These are phyloP conservation scores for Oryza brachyantha DNA, from an alignment of 176 grass and related monocot genomes.

Conservation along the genomic window DNA sequence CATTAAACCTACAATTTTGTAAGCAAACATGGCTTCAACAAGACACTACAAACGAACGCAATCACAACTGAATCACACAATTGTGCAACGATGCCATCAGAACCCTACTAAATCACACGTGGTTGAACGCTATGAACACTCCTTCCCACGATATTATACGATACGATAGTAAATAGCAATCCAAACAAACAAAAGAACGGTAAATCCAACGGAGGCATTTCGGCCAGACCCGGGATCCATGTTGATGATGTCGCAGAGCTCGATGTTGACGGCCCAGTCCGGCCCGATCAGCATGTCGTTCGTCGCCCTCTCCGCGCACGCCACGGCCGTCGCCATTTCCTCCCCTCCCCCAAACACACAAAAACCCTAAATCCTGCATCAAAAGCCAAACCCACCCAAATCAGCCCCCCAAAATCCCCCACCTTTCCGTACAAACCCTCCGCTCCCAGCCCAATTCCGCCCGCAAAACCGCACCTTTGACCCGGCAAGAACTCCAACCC, in stretches of 20 bases:
- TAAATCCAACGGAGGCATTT: slow-evolving; percentile 10
- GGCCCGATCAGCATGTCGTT: slow-evolving; percentile 91
- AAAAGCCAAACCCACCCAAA: not conserved
- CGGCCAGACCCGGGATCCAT: slow-evolving; percentile 72
- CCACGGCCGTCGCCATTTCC: slow-evolving; percentile 53
- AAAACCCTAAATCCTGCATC: slow-evolving; percentile 42
- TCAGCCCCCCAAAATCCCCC: slow-evolving; percentile 35
- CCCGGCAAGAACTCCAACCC: not conserved
- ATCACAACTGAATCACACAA: not conserved
- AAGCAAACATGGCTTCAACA: not conserved
- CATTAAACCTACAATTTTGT: not conserved
- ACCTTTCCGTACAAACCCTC: not conserved
- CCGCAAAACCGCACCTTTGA: not conserved
- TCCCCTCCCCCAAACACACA: too few relatives aligned
- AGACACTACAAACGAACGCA: not conserved
- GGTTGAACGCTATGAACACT: not conserved
- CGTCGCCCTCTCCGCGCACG: slow-evolving; percentile 83
- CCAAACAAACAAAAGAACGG: not conserved
- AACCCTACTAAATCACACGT: not conserved
- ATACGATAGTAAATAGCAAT: not conserved
- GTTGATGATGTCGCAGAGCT: slow-evolving; percentile 99
- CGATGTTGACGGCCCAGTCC: slow-evolving; percentile 96
- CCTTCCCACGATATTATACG: not conserved
- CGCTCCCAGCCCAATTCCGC: not conserved
- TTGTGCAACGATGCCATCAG: not conserved